These are phyloP conservation scores for Capsaspora owczarzaki DNA, from an alignment of 78 protist genomes.

Conservation along the genomic window DNA sequence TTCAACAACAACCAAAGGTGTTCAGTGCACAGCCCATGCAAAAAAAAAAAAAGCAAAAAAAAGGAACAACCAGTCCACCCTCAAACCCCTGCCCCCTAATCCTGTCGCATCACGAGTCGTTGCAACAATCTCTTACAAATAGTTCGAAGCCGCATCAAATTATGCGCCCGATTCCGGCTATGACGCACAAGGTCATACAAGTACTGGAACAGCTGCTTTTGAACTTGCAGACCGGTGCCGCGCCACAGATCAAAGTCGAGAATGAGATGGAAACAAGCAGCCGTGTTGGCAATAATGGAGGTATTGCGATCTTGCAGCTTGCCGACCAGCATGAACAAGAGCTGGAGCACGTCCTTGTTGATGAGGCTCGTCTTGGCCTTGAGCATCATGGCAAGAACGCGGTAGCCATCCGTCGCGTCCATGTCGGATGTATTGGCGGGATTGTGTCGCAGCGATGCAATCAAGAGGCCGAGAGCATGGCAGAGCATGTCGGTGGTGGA, in stretches of 20 bases:
- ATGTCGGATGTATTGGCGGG: neutral
- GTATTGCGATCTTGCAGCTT: neutral
- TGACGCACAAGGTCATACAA: slow-evolving; percentile 1
- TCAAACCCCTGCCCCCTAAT: neutral
- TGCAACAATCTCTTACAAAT: neutral
- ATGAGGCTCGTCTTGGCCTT: neutral
- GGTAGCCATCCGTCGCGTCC: neutral
- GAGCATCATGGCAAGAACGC: neutral
- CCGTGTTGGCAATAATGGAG: neutral
- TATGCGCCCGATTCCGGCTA: neutral
- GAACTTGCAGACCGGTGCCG: neutral
- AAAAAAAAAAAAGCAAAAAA: neutral
- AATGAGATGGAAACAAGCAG: neutral
- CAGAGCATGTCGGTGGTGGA: too few relatives aligned
- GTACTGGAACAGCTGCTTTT: neutral
- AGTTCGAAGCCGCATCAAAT: neutral
- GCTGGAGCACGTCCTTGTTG: neutral
- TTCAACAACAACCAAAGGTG: neutral
- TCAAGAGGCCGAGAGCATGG: neutral
- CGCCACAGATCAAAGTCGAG: slow-evolving; percentile 2
- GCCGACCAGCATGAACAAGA: neutral
- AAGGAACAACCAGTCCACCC: neutral
- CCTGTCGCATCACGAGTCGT: too few relatives aligned
- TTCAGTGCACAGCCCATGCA: neutral
- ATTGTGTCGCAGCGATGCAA: neutral